phyloP scores from a whole-genome alignment of 1,139 yeast species.

The Yamadazyma triangularis region DNA sequence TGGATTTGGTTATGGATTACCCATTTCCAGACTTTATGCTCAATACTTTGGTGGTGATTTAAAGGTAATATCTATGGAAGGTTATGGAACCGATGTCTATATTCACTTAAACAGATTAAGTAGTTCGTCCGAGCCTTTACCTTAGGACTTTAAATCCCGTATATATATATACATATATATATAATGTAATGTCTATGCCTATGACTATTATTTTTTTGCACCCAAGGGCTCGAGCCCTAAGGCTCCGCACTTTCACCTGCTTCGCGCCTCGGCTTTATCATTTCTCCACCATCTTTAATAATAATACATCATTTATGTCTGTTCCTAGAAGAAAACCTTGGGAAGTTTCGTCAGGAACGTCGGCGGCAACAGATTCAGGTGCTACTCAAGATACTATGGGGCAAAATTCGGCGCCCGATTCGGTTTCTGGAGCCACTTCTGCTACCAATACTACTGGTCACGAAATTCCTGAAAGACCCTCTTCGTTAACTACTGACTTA shows the following conservation, averaged over 20 bases:
- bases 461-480: slow-evolving; percentile 47
- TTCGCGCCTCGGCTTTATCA: not conserved
- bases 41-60: slow-evolving; percentile 91
- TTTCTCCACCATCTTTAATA: not conserved
- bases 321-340: slow-evolving; percentile 71
- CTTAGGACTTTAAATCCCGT: slow-evolving; percentile 1
- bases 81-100: slow-evolving; percentile 91
- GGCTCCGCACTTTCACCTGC: not conserved
- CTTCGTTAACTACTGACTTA: slow-evolving; percentile 36
- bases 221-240: too few species aligned
- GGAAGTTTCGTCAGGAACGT: slow-evolving; percentile 59
- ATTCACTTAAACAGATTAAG: slow-evolving; percentile 65
- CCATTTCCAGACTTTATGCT: slow-evolving; percentile 80
- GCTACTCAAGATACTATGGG: slow-evolving; percentile 1
- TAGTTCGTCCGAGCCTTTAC: slow-evolving; percentile 43
- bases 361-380: slow-evolving; percentile 34
- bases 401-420: too few species aligned
- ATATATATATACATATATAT: too few species aligned
- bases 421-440: slow-evolving; percentile 1
- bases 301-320: slow-evolving; percentile 7
- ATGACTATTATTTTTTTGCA: too few species aligned
- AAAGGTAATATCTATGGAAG: slow-evolving; percentile 86
- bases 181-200: too few species aligned
- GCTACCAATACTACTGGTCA: slow-evolving; percentile 7
- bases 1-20: slow-evolving; percentile 90